These are phyloP conservation scores for Flaveria bidentis DNA, from an alignment of 129 eudicot species.

Conservation along the genomic window DNA sequence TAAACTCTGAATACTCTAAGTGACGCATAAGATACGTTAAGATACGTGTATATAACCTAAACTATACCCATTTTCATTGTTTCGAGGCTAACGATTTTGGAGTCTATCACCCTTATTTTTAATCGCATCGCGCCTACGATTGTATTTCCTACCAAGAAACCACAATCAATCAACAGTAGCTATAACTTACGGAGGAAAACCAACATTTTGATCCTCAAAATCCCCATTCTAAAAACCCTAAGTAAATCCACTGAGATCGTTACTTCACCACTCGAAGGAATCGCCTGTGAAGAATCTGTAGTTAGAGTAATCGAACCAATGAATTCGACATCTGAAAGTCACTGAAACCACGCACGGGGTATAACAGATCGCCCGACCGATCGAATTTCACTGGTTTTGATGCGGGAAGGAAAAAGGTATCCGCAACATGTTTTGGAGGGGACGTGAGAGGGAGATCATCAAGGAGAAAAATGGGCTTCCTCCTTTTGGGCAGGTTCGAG, in stretches of 20 bases:
- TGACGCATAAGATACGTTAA: too few relatives aligned
- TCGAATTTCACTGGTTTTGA: neutral
- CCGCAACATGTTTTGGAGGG: conserved; percentile 32
- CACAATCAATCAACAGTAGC: neutral
- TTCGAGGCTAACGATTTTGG: neutral
- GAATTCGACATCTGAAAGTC: neutral
- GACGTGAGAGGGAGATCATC: conserved; percentile 18
- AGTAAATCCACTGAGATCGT: neutral
- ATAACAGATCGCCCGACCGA: neutral
- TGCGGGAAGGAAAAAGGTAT: conserved; percentile 5
- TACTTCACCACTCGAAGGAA: neutral
- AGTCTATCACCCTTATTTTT: neutral
- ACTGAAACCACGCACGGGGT: too few relatives aligned
- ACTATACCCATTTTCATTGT: too few relatives aligned
- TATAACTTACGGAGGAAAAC: neutral
- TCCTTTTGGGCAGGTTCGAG: conserved; percentile 27
- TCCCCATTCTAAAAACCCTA: neutral
- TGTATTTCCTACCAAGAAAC: neutral
- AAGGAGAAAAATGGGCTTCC: conserved; percentile 25
- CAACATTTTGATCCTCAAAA: neutral
- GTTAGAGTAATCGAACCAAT: too few relatives aligned
- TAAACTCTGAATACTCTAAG: too few relatives aligned
- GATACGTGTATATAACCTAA: too few relatives aligned
- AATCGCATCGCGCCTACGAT: neutral
- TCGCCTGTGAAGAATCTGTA: neutral